Conservation (phyloP, 805 yeast genomes). For the Zygotorulaspora florentina region DNA sequence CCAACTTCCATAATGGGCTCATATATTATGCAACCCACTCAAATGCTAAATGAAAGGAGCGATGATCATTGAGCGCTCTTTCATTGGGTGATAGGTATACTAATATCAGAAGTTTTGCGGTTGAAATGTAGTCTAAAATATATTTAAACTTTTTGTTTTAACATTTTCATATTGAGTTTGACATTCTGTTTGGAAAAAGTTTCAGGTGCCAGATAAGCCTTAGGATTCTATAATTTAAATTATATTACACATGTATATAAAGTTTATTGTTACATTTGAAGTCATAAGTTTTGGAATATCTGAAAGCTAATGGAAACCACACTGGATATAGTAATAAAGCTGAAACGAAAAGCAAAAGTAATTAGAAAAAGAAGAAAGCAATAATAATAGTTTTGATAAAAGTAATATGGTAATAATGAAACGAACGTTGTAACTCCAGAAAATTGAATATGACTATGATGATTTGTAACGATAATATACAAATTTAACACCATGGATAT, state of each 20-base stretch:
- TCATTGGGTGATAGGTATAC: no score
- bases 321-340: no score
- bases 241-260: neutral
- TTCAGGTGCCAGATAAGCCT: no score
- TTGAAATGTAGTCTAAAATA: no score
- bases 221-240: neutral
- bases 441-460: neutral
- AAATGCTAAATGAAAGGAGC: neutral
- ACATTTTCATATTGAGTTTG: no score
- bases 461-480: neutral
- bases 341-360: neutral
- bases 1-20: slow-evolving; percentile 1
- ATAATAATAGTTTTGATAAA: no score
- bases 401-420: neutral
- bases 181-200: no score
- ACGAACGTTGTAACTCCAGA: neutral
- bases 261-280: neutral
- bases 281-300: no score
- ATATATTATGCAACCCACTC: slow-evolving; percentile 1
- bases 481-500: neutral
- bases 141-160: no score
- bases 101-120: no score
- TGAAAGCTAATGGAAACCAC: no score
- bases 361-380: neutral
- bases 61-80: neutral